Conservation (phyloP, 352 stramenopile genomes). For the Phytophthora pisi region DNA sequence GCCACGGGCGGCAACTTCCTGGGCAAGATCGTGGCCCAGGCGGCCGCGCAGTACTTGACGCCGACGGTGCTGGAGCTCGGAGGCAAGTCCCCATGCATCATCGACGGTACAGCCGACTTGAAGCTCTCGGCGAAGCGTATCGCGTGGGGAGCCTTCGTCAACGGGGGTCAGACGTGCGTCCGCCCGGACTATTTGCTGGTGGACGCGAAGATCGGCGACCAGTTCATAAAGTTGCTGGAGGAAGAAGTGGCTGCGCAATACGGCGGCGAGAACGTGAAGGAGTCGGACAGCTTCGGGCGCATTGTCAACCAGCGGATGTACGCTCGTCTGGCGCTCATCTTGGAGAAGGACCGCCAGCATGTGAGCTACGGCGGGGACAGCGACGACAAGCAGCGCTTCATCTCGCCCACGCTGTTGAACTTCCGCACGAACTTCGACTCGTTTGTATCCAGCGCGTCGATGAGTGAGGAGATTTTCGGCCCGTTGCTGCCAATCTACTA, state of each 20-base stretch:
- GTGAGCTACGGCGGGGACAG: constrained; percentile 63
- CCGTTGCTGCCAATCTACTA: constrained; percentile 94
- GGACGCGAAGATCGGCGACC: constrained; percentile 78
- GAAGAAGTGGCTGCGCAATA: constrained; percentile 53
- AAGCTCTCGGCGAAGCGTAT: constrained; percentile 81
- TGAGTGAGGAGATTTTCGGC: constrained; percentile 96
- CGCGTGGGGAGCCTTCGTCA: constrained; percentile 86
- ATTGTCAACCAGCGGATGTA: constrained; percentile 82
- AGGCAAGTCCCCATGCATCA: constrained; percentile 92
- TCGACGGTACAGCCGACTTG: constrained; percentile 69
- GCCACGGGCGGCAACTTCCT: constrained; percentile 73
- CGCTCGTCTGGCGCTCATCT: constrained; percentile 40
- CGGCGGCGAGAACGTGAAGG: constrained; percentile 45
- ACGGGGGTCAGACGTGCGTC: constrained; percentile 95
- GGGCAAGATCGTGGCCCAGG: constrained; percentile 92
- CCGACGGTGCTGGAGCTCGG: constrained; percentile 95
- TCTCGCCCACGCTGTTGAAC: constrained; percentile 89
- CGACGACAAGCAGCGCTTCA: constrained; percentile 77
- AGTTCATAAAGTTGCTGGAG: constrained; percentile 53
- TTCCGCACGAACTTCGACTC: constrained; percentile 63
- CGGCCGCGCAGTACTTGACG: constrained; percentile 93
- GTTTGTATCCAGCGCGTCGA: constrained; percentile 60
- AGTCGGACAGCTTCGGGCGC: constrained; percentile 54
- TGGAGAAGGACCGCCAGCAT: constrained; percentile 53
- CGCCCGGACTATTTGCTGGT: constrained; percentile 94